Evolutionary conservation across 139 green algal species (phyloP), one percentile per base, ranked within the genome.

Genomic region (Klebsormidium nitens): DNA sequence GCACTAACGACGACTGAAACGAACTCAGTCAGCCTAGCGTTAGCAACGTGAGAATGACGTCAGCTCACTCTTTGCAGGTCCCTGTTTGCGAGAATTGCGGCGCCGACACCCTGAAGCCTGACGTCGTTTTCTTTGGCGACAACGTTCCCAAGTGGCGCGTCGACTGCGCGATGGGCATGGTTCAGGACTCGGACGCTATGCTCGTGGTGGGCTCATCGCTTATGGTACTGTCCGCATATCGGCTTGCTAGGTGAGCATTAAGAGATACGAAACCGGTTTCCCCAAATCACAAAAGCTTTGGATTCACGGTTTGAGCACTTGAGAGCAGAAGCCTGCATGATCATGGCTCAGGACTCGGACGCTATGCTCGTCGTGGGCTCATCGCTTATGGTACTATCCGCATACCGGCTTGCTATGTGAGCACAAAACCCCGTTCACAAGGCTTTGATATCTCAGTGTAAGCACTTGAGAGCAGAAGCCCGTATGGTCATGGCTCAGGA

Each of bases 41-140:
- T n/a, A n/a, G n/a, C n/a, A n/a, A n/a, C n/a, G n/a, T n/a, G n/a
- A n/a, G n/a, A n/a, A n/a, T n/a, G n/a, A n/a, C n/a, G n/a, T n/a
- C n/a, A n/a, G n/a, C n/a, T n/a, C n/a, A n/a, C n/a, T 19, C 36
- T 0, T 67, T 75, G 0, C 2, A 2, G 17, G 59, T 81, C n/a
- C 74, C 74, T 2, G 11, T n/a, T 42, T 81, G 74, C 38, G n/a
- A n/a, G 1, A 5, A 28, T 3, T 81, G 74, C 64, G 38, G 68
- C 3, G 71, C n/a, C 38, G 59, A 72, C 0, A 23, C 23, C 4
- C 71, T 81, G n/a, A 81, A 81, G 52, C 74, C 74, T 35, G 52
- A 81, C 48, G 72, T 75, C 19, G 52, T 79, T 14, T 81, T 80
- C 32, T 80, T 80, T 44, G 73, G 73, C 23, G 73, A 80, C 57